These are phyloP conservation scores for Leccinum olivaceopallidum DNA, from an alignment of 768 basidiomycete species.

Conservation along the genomic window DNA sequence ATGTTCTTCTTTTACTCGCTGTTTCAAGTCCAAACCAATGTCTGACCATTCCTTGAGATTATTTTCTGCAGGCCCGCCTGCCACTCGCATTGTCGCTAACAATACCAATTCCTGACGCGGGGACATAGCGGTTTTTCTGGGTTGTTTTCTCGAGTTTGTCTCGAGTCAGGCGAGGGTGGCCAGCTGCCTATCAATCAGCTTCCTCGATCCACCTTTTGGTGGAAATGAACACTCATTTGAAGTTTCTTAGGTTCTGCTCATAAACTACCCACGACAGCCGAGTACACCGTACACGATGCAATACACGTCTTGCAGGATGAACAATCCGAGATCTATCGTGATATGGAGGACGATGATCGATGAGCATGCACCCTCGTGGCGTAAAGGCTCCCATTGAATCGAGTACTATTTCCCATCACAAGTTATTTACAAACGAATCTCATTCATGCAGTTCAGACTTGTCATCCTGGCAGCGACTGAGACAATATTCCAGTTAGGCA, in stretches of 20 bases:
- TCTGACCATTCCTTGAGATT: slow-evolving; percentile 38
- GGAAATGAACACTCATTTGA: not conserved
- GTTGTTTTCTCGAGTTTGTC: slow-evolving; percentile 33
- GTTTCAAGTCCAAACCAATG: slow-evolving; percentile 35
- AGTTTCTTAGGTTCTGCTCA: not conserved
- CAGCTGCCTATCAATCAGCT: slow-evolving; percentile 9
- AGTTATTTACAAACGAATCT: too few relatives aligned
- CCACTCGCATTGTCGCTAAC: slow-evolving; percentile 38
- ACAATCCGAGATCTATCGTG: too few relatives aligned
- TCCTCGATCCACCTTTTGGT: not conserved
- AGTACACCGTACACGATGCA: slow-evolving; percentile 15
- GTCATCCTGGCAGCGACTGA: too few relatives aligned
- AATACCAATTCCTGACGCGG: slow-evolving; percentile 44
- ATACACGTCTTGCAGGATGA: not conserved
- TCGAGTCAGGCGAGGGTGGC: slow-evolving; percentile 42
- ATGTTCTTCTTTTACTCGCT: slow-evolving; percentile 18
- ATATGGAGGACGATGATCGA: too few relatives aligned
- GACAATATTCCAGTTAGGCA: too few relatives aligned
- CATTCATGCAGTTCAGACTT: too few relatives aligned
- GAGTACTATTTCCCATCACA: too few relatives aligned
- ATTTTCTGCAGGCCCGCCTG: slow-evolving; percentile 36
- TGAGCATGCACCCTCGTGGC: too few relatives aligned
- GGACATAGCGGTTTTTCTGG: slow-evolving; percentile 43
- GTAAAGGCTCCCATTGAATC: too few relatives aligned
- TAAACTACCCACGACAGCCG: slow-evolving; percentile 19